Percentiles rank a stretch among this genome's conserved stretches.
phyloP scores from a whole-genome alignment of 164 flowering plant genomes.

The Vitis amurensis region DNA sequence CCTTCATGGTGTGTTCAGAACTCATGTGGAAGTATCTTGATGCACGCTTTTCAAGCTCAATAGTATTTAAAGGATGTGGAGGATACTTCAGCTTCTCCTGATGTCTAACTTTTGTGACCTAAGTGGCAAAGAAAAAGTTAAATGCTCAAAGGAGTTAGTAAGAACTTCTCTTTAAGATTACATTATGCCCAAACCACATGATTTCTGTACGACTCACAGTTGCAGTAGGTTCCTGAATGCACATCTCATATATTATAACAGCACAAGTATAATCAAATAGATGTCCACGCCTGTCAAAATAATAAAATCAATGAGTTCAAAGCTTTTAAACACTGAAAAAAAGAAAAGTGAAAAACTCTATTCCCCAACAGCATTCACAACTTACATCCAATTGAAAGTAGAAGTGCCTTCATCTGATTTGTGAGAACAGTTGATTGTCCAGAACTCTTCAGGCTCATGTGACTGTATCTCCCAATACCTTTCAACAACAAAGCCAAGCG shows the following conservation, averaged over 20 bases:
- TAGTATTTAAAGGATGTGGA: conserved; percentile 88
- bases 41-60: conserved; percentile 98
- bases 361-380: conserved; percentile 5
- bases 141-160: neutral
- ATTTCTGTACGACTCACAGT: conserved; percentile 54
- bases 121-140: conserved; percentile 1
- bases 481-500: conserved; percentile 96
- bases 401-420: conserved; percentile 74
- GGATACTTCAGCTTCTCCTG: conserved; percentile 82
- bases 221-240: conserved; percentile 81
- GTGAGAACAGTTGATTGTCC: conserved; percentile 91
- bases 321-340: neutral
- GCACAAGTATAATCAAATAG: conserved; percentile 89
- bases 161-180: neutral
- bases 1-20: conserved; percentile 98
- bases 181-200: neutral
- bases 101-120: conserved; percentile 80
- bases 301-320: neutral
- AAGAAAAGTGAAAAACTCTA: neutral
- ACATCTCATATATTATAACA: conserved; percentile 88
- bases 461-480: conserved; percentile 94
- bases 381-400: conserved; percentile 85
- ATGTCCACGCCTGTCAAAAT: conserved; percentile 76
- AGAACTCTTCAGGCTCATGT: conserved; percentile 96
- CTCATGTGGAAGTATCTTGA: conserved; percentile 92